Evolutionary conservation across 768 basidiomycete genomes (phyloP), one percentile per base, ranked within the genome.

Genomic region (Collybia mongolica): DNA sequence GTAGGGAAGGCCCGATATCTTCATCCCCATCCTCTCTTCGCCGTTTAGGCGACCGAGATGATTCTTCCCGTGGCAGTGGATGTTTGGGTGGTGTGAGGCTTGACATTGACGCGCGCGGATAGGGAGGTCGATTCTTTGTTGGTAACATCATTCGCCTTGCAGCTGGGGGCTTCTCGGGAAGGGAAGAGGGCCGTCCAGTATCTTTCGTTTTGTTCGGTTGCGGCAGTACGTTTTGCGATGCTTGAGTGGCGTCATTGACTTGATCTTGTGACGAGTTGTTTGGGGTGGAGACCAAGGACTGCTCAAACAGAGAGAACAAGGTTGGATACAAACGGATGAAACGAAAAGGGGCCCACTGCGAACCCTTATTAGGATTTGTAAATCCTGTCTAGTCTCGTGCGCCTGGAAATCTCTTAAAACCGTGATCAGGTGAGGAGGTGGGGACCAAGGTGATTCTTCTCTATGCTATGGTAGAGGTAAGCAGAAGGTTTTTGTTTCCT

Each of bases 341-440:
- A 63, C 44, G 60, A 65, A 61, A 68, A 71, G 62, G 59, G 60
- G 72, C 63, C 73, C 73, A 71, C 59, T 74, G 76, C 80, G 77
- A 80, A 82, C 80, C 80, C 74, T 81, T 50, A 79, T 74, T 53
- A 79, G 71, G 49, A 62, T 63, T 64, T 73, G 68, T 29, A 79
- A 60, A 51, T 62, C 71, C 56, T 51, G 58, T 56, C 52, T 58
- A 60, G 47, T 58, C 54, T 52, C 50, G 53, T 46, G 51, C 57
- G 11, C 63, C 44, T 60, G 68, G 63, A 26, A 72, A 49, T 19
- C 55, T 58, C 52, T 60, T 63, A 53, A 79, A 58, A 15, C 66
- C 61, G 35, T 57, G 20, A 68, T 54, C 36, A 82, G 60, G 54
- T 74, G 64, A 45, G 68, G 49, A 17, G 79, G 75, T 20, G 75